Conservation (phyloP, 495 filamentous ascomycete species). For the Aspergillus carlsbadensis region DNA sequence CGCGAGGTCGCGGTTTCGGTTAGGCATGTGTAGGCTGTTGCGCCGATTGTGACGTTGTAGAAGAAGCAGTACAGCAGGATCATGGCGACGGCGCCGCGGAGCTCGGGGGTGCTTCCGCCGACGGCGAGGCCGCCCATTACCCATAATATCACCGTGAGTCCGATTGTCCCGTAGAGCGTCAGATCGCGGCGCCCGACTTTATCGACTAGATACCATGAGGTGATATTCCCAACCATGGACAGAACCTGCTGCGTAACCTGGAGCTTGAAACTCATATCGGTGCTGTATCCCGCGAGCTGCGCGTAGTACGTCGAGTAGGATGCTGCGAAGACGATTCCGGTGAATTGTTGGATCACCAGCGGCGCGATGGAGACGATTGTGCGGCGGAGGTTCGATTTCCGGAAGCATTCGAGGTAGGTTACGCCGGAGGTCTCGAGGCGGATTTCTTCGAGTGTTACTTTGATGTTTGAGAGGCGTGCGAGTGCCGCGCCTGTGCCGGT, state of each 20-base stretch:
- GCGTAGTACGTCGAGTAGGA: constrained; percentile 11
- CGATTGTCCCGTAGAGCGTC: constrained; percentile 1
- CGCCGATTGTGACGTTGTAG: constrained; percentile 11
- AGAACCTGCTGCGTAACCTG: constrained; percentile 5
- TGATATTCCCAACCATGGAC: constrained; percentile 6
- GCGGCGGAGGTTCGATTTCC: constrained; percentile 9
- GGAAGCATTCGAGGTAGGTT: constrained; percentile 11
- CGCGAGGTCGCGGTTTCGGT: constrained; percentile 4
- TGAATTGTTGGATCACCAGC: constrained; percentile 2
- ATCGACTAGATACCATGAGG: constrained; percentile 7
- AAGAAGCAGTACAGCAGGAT: constrained; percentile 10
- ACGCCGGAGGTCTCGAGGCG: constrained; percentile 6
- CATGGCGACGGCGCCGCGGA: constrained; percentile 8
- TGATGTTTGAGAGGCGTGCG: constrained; percentile 3
- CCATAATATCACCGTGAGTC: constrained; percentile 2
- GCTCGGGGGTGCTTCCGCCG: background rate
- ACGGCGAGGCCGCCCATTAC: constrained; percentile 7
- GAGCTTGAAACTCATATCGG: constrained; percentile 2
- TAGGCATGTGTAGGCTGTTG: constrained; percentile 3
- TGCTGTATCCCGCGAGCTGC: constrained; percentile 8
- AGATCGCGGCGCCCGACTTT: constrained; percentile 7
- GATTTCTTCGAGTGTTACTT: background rate
- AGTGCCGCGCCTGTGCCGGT: background rate
- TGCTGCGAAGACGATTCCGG: background rate
- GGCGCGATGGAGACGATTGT: constrained; percentile 12